Evolutionary conservation across 805 yeast genomes (phyloP).

Genomic region (Candida sphagnicola): DNA sequence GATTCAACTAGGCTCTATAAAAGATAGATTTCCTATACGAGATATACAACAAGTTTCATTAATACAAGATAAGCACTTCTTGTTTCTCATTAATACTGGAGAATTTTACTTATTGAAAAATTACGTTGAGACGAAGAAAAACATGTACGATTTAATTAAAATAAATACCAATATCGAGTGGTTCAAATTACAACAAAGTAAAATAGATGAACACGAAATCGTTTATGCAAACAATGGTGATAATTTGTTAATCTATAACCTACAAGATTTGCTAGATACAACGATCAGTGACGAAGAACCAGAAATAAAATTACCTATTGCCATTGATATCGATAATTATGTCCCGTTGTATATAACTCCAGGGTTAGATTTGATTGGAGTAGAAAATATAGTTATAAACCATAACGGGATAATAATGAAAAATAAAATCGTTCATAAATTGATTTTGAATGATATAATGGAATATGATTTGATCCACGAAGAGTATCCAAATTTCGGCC

Average conservation of each 20-base stretch:
- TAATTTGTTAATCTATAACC: constrained; percentile 25
- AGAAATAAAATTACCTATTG: constrained; percentile 19
- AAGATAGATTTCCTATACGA: constrained; percentile 19
- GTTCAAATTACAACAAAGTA: constrained; percentile 23
- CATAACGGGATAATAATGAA: constrained; percentile 29
- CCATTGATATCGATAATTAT: constrained; percentile 20
- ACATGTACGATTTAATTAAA: constrained; percentile 33
- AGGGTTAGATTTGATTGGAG: constrained; percentile 31
- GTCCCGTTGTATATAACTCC: constrained; percentile 18
- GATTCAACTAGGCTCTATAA: constrained; percentile 31
- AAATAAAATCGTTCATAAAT: constrained; percentile 32
- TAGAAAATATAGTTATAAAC: constrained; percentile 31
- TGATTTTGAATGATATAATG: constrained; percentile 44
- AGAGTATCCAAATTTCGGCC: constrained; percentile 21
- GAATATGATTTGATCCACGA: constrained; percentile 39
- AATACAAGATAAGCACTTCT: constrained; percentile 28
- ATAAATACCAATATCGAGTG: constrained; percentile 27
- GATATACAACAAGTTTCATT: constrained; percentile 20
- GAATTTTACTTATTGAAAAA: constrained; percentile 35
- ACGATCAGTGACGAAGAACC: constrained; percentile 9
- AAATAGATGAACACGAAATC: constrained; percentile 12
- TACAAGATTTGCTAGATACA: constrained; percentile 19
- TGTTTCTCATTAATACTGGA: constrained; percentile 34
- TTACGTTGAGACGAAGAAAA: constrained; percentile 15
- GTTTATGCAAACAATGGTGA: constrained; percentile 38